Base-by-base conservation (phyloP, 1,284 basidiomycete species). In the Cutaneotrichosporon sp. region DNA sequence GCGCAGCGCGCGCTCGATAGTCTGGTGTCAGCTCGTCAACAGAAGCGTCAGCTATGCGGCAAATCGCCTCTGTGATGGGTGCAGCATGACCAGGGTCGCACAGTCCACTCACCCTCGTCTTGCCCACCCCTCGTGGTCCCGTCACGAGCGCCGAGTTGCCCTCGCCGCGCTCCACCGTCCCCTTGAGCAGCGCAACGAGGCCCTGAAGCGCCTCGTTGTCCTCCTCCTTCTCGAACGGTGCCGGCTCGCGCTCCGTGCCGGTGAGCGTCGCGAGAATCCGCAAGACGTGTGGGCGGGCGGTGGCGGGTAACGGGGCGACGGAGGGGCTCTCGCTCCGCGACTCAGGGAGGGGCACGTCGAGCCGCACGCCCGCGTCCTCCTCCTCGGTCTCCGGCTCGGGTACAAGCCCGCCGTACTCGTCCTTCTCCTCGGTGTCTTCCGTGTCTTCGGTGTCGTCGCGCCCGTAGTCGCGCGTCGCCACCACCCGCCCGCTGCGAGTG, bases 61-160 rank as follows among this genome's bases (percentile, higher is more conserved):
- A n/a, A n/a, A n/a, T n/a, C n/a, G n/a, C n/a, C n/a, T n/a, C n/a
- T n/a, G n/a, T n/a, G n/a, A n/a, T n/a, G n/a, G n/a, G n/a, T n/a
- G n/a, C n/a, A n/a, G n/a, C n/a, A n/a, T n/a, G n/a, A n/a, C n/a
- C n/a, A n/a, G n/a, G n/a, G n/a, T n/a, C n/a, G n/a, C n/a, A n/a
- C n/a, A n/a, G n/a, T 18, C 18, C 46, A 79, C 87, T 72, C 73
- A 92, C 92, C 66, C 82, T 83, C 1, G 89, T 88, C 81, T 95
- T 95, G 22, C 92, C 92, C 66, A 87, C 89, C 14, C 90, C 90
- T 60, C 87, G 83, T 3, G 91, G 88, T 8, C 92, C 92, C 38
- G 92, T 83, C 6, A 95, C 73, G 58, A 95, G 82, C 70, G 91
- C 94, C 63, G 91, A 93, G 69, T 95, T 95, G 4, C 92, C 92